A percentile compares a stretch with the other conserved stretches of the same genome.
phyloP scores from a whole-genome alignment of 768 basidiomycete genomes.

The Hirschioporus abietinus region DNA sequence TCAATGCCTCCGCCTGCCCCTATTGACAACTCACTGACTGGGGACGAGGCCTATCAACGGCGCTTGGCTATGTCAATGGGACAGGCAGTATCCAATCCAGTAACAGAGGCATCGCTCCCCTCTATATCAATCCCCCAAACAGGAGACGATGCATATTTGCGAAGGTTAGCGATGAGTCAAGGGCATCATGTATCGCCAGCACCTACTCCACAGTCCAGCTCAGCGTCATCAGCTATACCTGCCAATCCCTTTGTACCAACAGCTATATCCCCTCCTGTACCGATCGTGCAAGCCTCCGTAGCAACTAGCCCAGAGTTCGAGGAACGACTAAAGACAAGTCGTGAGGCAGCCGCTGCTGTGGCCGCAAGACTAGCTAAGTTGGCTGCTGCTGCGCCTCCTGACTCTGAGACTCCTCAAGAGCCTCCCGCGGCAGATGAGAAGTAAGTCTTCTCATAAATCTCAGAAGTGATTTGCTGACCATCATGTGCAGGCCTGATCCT shows the following conservation, averaged over 20 bases:
- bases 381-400: conserved; percentile 26
- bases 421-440: conserved; percentile 28
- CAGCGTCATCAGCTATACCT: conserved; percentile 41
- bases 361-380: conserved; percentile 69
- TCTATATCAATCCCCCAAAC: conserved; percentile 29
- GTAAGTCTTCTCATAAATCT: conserved; percentile 5
- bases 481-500: conserved; percentile 44
- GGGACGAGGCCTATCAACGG: conserved; percentile 78
- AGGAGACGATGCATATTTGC: conserved; percentile 66
- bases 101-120: background rate
- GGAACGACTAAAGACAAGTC: conserved; percentile 45
- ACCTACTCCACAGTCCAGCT: conserved; percentile 20
- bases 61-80: conserved; percentile 63
- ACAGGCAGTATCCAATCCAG: background rate
- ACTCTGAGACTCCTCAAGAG: conserved; percentile 23
- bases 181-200: conserved; percentile 24
- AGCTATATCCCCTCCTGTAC: conserved; percentile 47
- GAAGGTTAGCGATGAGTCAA: conserved; percentile 53
- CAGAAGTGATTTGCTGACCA: conserved; percentile 4
- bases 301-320: conserved; percentile 41
- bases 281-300: conserved; percentile 33
- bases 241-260: conserved; percentile 65
- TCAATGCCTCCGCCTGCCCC: conserved; percentile 29
- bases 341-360: conserved; percentile 74
- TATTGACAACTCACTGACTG: conserved; percentile 46